Percentiles rank a stretch among this genome's conserved stretches.
phyloP scores from a whole-genome alignment of 352 stramenopile species.

The Globisporangium splendens region DNA sequence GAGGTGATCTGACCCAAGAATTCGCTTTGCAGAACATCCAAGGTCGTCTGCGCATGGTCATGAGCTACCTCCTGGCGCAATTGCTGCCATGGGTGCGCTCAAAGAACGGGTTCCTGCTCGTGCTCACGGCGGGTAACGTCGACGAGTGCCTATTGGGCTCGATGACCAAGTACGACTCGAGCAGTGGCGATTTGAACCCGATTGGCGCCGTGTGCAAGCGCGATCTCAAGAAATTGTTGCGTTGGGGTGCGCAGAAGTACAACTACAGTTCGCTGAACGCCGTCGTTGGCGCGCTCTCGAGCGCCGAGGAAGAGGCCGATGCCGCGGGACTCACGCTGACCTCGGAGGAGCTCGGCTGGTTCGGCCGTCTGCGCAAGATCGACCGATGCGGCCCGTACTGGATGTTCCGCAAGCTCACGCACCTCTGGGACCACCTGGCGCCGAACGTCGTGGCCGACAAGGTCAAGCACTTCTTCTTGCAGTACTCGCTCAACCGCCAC shows the following conservation, averaged over 20 bases:
- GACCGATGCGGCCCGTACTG: constrained; percentile 91
- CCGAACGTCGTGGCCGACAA: constrained; percentile 76
- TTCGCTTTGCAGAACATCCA: constrained; percentile 99
- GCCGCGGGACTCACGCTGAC: constrained; percentile 99
- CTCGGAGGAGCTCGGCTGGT: constrained; percentile 96
- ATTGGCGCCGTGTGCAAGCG: constrained; percentile 96
- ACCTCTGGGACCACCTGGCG: constrained; percentile 88
- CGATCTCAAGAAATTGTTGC: constrained; percentile 97
- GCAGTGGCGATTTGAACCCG: constrained; percentile 97
- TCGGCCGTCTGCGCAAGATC: constrained; percentile 95
- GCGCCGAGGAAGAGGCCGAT: constrained; percentile 91
- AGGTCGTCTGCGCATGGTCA: constrained; percentile 97
- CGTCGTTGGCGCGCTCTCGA: constrained; percentile 93
- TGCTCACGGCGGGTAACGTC: constrained; percentile 97
- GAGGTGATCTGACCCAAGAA: constrained; percentile 93
- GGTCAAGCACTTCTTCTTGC: constrained; percentile 98
- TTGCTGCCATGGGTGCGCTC: constrained; percentile 97
- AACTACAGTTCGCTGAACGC: constrained; percentile 89
- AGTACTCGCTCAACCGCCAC: constrained; percentile 97
- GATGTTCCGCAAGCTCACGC: constrained; percentile 90
- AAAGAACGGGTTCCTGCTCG: constrained; percentile 94
- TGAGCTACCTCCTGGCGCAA: constrained; percentile 97
- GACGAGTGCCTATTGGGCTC: constrained; percentile 98
- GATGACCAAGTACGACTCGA: constrained; percentile 99
- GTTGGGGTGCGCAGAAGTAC: constrained; percentile 90